Evolutionary conservation across 768 basidiomycete genomes (phyloP).

Genomic region (Flagelloscypha sp.): DNA sequence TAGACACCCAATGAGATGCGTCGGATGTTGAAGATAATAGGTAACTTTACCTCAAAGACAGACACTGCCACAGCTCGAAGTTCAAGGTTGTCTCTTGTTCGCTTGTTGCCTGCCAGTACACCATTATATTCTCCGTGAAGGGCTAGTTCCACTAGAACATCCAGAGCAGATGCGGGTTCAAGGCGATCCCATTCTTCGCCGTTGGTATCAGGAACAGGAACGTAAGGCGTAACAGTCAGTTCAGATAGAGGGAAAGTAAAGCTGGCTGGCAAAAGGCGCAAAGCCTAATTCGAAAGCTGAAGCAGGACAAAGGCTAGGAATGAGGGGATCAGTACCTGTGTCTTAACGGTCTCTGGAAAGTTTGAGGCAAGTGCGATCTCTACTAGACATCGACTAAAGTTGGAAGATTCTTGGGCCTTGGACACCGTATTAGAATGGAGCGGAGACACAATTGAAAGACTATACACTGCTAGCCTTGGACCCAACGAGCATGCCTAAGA

Average conservation of each 20-base stretch:
- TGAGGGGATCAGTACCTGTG: conserved; percentile 46
- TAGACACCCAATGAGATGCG: conserved; percentile 21
- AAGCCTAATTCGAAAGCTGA: conserved; percentile 41
- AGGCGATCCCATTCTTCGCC: conserved; percentile 92
- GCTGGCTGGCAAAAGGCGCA: conserved; percentile 48
- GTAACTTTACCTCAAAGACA: conserved; percentile 68
- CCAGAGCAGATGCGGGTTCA: conserved; percentile 71
- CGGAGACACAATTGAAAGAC: conserved; percentile 9
- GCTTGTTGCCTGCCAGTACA: conserved; percentile 42
- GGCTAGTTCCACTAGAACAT: conserved; percentile 72
- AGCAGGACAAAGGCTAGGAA: conserved; percentile 26
- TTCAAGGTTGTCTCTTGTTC: conserved; percentile 60
- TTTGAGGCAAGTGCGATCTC: conserved; percentile 93
- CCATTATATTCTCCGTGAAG: conserved; percentile 86
- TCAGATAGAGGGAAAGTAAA: conserved; percentile 57
- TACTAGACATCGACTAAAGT: conserved; percentile 69
- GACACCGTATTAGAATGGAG: conserved; percentile 4
- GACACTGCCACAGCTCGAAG: conserved; percentile 67
- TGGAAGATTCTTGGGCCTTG: conserved; percentile 48
- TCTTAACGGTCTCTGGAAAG: conserved; percentile 80
- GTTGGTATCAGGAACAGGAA: conserved; percentile 72
- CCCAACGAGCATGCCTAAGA: conserved; percentile 81
- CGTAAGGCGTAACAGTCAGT: conserved; percentile 62
- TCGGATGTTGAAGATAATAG: neutral
- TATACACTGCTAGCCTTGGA: conserved; percentile 59